A percentile compares a stretch with the other conserved stretches of the same genome.
These are phyloP conservation scores for Aureobasidium subglaciale DNA, from an alignment of 2,329 filamentous ascomycete genomes.

Conservation along the genomic window DNA sequence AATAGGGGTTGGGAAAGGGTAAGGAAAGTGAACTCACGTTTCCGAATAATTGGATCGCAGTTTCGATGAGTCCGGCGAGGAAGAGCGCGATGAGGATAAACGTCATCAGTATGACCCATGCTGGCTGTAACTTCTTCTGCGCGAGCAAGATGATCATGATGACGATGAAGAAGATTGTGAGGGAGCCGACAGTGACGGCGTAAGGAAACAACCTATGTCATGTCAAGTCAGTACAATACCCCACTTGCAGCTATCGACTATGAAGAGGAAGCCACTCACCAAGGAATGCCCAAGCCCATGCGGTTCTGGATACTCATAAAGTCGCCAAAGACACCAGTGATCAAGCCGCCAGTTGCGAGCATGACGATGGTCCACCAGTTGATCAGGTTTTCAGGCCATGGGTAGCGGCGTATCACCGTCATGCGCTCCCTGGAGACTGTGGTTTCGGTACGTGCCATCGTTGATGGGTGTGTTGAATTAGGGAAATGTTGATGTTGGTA, in stretches of 20 bases:
- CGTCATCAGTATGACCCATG: slow-evolving; percentile 51
- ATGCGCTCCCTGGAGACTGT: slow-evolving; percentile 1
- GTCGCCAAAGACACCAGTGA: slow-evolving; percentile 54
- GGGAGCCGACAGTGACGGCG: slow-evolving; percentile 50
- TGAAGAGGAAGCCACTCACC: slow-evolving; percentile 36
- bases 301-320: slow-evolving; percentile 53
- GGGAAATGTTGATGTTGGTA: too few species aligned
- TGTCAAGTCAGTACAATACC: not conserved
- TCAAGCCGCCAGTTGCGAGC: slow-evolving; percentile 49
- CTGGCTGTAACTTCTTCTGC: slow-evolving; percentile 51
- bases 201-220: slow-evolving; percentile 55
- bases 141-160: slow-evolving; percentile 51
- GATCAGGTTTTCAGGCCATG: slow-evolving; percentile 59
- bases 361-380: slow-evolving; percentile 60
- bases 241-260: not conserved
- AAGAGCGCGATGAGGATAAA: slow-evolving; percentile 57
- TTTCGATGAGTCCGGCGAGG: slow-evolving; percentile 56
- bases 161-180: slow-evolving; percentile 53
- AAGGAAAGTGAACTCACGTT: slow-evolving; percentile 16
- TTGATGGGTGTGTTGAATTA: not conserved
- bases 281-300: slow-evolving; percentile 51
- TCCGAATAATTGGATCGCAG: slow-evolving; percentile 55
- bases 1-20: too few species aligned
- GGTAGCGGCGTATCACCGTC: slow-evolving; percentile 34
- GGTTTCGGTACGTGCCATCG: slow-evolving; percentile 12